A percentile compares a stretch with the other conserved stretches of the same genome.
Conservation (phyloP, 2,329 filamentous ascomycete species). For the Xylariaceae sp. region DNA sequence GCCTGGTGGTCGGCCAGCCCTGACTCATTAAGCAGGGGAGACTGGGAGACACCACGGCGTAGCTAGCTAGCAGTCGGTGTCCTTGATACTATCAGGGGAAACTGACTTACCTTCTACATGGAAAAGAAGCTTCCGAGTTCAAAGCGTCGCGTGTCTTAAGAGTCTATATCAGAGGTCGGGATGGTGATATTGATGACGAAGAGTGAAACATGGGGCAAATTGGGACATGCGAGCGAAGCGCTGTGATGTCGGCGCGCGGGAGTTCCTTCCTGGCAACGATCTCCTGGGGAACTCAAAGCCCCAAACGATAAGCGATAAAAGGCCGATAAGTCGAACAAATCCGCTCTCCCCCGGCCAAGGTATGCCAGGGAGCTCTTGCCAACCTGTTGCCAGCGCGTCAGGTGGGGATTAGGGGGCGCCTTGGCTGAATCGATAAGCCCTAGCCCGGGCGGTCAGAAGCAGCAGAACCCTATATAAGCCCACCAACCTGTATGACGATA, state of each 20-base stretch:
- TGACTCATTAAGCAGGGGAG: no score
- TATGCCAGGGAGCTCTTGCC: no score
- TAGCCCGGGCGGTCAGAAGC: conserved; percentile 3
- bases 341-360: background rate
- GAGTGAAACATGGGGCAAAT: conserved; percentile 8
- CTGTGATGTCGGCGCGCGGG: conserved; percentile 22
- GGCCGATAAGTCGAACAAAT: conserved; percentile 3
- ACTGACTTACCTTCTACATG: conserved; percentile 22
- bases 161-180: no score
- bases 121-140: conserved; percentile 11
- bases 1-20: no score
- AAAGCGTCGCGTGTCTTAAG: no score
- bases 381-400: no score
- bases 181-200: conserved; percentile 1
- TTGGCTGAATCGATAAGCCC: conserved; percentile 6
- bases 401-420: background rate
- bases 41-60: no score
- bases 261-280: conserved; percentile 5
- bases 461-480: conserved; percentile 5
- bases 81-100: no score
- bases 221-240: conserved; percentile 9
- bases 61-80: no score
- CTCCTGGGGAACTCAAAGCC: conserved; percentile 11
- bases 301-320: conserved; percentile 8
- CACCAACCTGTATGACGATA: conserved; percentile 1